Evolutionary conservation across 2,329 filamentous ascomycete genomes (phyloP).

Genomic region (Botrytis tulipae): DNA sequence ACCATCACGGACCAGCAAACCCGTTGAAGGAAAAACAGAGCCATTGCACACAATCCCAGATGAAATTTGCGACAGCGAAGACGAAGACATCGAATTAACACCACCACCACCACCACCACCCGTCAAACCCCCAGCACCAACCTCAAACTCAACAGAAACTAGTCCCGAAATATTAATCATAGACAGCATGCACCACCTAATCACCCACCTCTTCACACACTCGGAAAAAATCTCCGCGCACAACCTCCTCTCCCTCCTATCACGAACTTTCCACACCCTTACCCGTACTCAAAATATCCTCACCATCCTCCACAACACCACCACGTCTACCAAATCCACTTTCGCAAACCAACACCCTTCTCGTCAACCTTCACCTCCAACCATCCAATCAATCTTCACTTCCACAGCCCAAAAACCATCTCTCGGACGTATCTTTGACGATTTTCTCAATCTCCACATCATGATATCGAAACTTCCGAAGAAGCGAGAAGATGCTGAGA

Average conservation of each 20-base stretch:
- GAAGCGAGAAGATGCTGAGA: conserved; percentile 43
- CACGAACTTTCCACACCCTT: conserved; percentile 47
- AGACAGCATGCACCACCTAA: conserved; percentile 53
- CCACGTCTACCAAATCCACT: conserved; percentile 32
- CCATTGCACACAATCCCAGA: conserved; percentile 27
- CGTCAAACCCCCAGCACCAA: not conserved
- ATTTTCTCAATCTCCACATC: conserved; percentile 55
- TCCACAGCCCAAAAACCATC: conserved; percentile 32
- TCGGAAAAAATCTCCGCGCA: conserved; percentile 49
- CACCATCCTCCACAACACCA: conserved; percentile 55
- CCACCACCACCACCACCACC: not conserved
- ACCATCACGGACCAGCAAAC: not conserved
- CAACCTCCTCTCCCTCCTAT: conserved; percentile 48
- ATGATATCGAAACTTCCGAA: conserved; percentile 49
- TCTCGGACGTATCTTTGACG: conserved; percentile 52
- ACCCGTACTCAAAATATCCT: conserved; percentile 47
- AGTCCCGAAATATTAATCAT: conserved; percentile 49
- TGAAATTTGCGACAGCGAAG: conserved; percentile 38
- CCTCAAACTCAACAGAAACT: conserved; percentile 21
- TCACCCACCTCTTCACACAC: conserved; percentile 52
- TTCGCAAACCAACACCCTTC: not conserved
- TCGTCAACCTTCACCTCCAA: conserved; percentile 1
- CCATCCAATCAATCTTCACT: conserved; percentile 27
- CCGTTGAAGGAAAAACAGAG: not conserved
- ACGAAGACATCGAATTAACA: conserved; percentile 5